Evolutionary conservation across 768 basidiomycete genomes (phyloP).

Genomic region (Mycena belliarum): DNA sequence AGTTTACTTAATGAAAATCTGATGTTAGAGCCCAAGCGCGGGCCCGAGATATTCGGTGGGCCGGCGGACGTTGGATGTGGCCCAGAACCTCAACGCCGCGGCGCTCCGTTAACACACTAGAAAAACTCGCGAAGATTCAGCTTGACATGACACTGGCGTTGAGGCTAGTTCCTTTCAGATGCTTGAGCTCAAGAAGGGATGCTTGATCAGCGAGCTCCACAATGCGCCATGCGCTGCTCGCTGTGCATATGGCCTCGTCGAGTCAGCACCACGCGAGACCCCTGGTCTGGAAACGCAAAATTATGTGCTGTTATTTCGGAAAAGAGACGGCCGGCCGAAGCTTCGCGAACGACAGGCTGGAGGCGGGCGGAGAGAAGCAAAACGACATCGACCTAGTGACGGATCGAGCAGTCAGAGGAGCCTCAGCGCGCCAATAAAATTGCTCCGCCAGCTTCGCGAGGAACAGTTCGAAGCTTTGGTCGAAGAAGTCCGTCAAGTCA

Average conservation of each 20-base stretch:
- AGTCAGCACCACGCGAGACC: slow-evolving; percentile 10
- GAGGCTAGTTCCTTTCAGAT: slow-evolving; percentile 2
- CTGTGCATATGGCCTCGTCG: background rate
- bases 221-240: slow-evolving; percentile 2
- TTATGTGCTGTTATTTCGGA: background rate
- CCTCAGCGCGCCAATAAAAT: too few species aligned
- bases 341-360: slow-evolving; percentile 5
- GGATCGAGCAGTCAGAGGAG: too few species aligned
- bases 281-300: slow-evolving; percentile 1
- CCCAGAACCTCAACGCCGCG: background rate
- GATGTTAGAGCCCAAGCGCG: too few species aligned
- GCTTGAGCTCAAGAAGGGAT: background rate
- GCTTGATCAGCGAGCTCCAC: background rate
- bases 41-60: background rate
- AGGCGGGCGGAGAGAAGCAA: too few species aligned
- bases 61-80: background rate
- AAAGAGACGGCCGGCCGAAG: background rate
- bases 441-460: too few species aligned
- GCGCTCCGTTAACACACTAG: slow-evolving; percentile 4
- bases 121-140: slow-evolving; percentile 12
- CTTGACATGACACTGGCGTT: slow-evolving; percentile 15
- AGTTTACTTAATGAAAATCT: too few species aligned
- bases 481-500: too few species aligned
- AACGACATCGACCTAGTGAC: too few species aligned
- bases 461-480: too few species aligned